Evolutionary conservation across 2,329 filamentous ascomycete genomes (phyloP).

Genomic region (Talaromyces pinophilus): DNA sequence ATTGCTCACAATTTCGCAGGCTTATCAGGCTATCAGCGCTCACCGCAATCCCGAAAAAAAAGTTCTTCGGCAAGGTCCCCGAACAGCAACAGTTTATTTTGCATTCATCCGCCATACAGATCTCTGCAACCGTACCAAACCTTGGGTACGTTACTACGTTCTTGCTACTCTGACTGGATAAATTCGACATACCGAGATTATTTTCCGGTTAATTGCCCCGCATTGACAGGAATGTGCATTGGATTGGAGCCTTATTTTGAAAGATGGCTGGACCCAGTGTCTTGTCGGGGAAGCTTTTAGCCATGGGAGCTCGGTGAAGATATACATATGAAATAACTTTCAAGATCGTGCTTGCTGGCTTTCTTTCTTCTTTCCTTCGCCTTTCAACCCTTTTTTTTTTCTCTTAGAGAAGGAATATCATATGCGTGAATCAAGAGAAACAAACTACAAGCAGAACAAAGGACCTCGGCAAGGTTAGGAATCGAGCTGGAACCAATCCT

Average conservation of each 20-base stretch:
- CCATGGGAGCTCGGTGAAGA: constrained; percentile 17
- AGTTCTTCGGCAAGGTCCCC: not conserved
- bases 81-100: constrained; percentile 4
- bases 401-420: not conserved
- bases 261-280: not conserved
- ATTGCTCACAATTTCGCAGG: too few relatives aligned
- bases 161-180: constrained; percentile 3
- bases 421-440: not conserved
- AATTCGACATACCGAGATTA: constrained; percentile 4
- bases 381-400: not conserved
- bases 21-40: not conserved
- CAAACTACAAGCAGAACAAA: not conserved
- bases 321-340: not conserved
- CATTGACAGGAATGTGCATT: not conserved
- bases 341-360: not conserved
- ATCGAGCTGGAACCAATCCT: not conserved
- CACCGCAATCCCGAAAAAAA: constrained; percentile 16
- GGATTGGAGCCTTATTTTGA: not conserved
- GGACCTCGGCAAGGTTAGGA: constrained; percentile 7
- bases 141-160: constrained; percentile 9
- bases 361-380: not conserved
- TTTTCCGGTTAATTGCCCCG: constrained; percentile 15
- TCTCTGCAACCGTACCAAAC: not conserved
- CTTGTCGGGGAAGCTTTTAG: constrained; percentile 8
- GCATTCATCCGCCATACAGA: not conserved